phyloP scores from a whole-genome alignment of 805 yeast species.

The Barnettozyma sp. region DNA sequence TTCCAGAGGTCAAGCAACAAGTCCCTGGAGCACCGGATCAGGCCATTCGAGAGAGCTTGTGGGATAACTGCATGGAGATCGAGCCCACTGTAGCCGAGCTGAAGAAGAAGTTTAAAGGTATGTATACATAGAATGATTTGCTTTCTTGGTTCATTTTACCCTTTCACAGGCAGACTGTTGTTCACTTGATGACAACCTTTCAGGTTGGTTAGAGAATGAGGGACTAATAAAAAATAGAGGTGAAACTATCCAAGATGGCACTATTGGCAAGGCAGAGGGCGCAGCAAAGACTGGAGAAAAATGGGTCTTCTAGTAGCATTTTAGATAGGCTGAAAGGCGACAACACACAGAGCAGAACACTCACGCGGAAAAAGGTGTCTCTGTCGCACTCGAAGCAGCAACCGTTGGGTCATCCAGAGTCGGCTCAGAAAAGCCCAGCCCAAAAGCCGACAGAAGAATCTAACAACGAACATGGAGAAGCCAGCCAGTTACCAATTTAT shows the following conservation, averaged over 20 bases:
- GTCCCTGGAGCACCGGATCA: slow-evolving; percentile 37
- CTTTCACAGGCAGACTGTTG: not conserved
- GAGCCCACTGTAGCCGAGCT: slow-evolving; percentile 44
- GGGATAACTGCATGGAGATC: slow-evolving; percentile 51
- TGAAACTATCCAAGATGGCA: slow-evolving; percentile 2
- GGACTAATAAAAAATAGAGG: slow-evolving; percentile 5
- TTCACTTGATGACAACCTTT: slow-evolving; percentile 3
- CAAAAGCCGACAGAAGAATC: no score
- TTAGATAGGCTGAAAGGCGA: slow-evolving; percentile 16
- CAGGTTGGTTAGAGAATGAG: slow-evolving; percentile 2
- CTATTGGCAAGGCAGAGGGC: slow-evolving; percentile 4
- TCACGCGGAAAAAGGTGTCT: no score
- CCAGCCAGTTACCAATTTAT: slow-evolving; percentile 3
- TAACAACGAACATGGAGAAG: slow-evolving; percentile 7
- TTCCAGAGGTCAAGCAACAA: slow-evolving; percentile 37
- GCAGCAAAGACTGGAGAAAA: slow-evolving; percentile 1
- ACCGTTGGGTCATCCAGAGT: no score
- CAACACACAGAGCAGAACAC: not conserved
- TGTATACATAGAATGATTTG: no score
- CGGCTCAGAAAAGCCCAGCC: no score
- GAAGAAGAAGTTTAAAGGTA: slow-evolving; percentile 22
- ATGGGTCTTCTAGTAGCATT: slow-evolving; percentile 17
- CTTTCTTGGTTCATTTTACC: no score
- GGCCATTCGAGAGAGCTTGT: slow-evolving; percentile 51
- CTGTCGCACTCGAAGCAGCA: no score